Percentiles rank a stretch among this genome's conserved stretches.
phyloP scores from a whole-genome alignment of 257 asterid genomes.

The Striga asiatica region DNA sequence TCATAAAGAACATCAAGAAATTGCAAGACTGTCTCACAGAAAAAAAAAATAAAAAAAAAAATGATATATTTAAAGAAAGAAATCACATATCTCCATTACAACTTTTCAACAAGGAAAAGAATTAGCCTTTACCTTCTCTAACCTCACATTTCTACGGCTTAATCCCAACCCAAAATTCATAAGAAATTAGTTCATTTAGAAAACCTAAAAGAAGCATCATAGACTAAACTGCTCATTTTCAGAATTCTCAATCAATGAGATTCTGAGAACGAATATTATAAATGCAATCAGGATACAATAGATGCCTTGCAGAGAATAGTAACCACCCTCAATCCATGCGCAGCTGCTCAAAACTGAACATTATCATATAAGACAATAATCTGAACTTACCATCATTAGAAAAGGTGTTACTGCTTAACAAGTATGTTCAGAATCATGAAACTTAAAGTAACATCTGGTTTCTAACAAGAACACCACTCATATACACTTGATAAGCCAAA shows the following conservation, averaged over 20 bases:
- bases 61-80: background rate
- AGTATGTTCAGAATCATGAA: background rate
- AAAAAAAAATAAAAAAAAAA: too few relatives aligned
- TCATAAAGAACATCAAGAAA: too few relatives aligned
- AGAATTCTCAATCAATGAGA: too few relatives aligned
- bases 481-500: background rate
- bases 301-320: conserved; percentile 4
- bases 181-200: background rate
- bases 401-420: background rate
- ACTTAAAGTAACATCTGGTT: background rate
- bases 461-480: background rate
- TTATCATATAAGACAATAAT: background rate
- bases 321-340: conserved; percentile 1
- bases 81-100: background rate
- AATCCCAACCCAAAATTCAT: background rate
- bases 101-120: conserved; percentile 1
- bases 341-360: background rate
- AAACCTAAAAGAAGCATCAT: background rate
- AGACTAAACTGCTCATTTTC: background rate
- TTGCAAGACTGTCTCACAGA: background rate
- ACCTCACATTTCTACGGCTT: background rate
- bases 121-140: background rate
- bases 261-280: background rate
- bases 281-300: background rate
- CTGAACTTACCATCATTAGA: background rate